These are phyloP conservation scores for Carex kokanica DNA, from an alignment of 176 grass and related monocot genomes.

Conservation along the genomic window DNA sequence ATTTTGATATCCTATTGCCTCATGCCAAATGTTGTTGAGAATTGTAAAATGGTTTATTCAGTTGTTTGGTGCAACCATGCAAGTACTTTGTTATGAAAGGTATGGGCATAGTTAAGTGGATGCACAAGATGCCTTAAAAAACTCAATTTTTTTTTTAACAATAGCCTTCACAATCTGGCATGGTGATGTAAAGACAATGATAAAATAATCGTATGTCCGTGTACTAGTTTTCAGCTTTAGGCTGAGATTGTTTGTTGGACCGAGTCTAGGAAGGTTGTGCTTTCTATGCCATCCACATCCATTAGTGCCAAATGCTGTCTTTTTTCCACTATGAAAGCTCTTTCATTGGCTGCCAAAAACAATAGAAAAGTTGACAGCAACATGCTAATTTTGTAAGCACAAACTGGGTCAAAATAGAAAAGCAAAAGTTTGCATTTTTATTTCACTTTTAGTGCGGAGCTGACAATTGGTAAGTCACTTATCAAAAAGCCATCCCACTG, in stretches of 20 bases:
- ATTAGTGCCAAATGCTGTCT: slow-evolving; percentile 5
- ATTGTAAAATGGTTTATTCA: slow-evolving; percentile 2
- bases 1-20: neutral
- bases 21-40: neutral
- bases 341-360: slow-evolving; percentile 25
- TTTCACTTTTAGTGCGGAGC: neutral
- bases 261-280: neutral
- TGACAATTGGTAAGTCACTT: slow-evolving; percentile 1
- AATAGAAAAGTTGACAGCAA: slow-evolving; percentile 11
- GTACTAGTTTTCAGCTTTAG: neutral
- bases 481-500: neutral
- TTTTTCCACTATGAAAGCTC: slow-evolving; percentile 24
- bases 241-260: neutral
- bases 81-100: neutral
- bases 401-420: slow-evolving; percentile 19
- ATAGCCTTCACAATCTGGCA: neutral
- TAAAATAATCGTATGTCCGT: neutral
- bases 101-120: neutral
- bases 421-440: slow-evolving; percentile 17
- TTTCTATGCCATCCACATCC: slow-evolving; percentile 5
- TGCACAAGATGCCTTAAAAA: neutral
- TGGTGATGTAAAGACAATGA: neutral
- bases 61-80: slow-evolving; percentile 1
- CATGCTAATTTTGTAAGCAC: slow-evolving; percentile 18
- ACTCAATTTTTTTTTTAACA: neutral